Evolutionary conservation across 495 filamentous ascomycete species (phyloP).

Genomic region (Neurospora sp.): DNA sequence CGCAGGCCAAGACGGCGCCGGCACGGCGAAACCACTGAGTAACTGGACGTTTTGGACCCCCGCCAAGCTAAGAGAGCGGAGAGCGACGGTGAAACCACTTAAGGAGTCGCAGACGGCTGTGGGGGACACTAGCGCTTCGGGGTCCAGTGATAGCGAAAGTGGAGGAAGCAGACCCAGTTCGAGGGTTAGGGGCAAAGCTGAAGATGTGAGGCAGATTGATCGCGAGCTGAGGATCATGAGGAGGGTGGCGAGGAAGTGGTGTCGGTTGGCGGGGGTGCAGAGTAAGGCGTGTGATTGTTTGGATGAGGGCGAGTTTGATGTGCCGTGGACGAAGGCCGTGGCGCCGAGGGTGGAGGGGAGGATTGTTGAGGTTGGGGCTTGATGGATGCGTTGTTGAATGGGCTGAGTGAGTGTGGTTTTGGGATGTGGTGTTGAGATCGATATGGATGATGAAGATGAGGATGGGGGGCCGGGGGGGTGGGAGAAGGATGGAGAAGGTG

Average conservation of each 20-base stretch:
- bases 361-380: slow-evolving; percentile 35
- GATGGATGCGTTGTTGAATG: background rate
- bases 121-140: slow-evolving; percentile 22
- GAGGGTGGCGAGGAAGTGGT: slow-evolving; percentile 63
- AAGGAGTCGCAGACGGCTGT: slow-evolving; percentile 21
- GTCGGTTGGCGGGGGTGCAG: slow-evolving; percentile 52
- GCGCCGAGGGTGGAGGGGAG: slow-evolving; percentile 68
- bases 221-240: slow-evolving; percentile 41
- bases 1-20: background rate
- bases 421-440: background rate
- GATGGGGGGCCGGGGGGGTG: background rate
- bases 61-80: slow-evolving; percentile 32
- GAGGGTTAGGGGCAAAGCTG: slow-evolving; percentile 1
- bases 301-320: slow-evolving; percentile 48
- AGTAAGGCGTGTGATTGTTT: slow-evolving; percentile 33
- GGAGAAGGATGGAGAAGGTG: background rate
- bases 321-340: slow-evolving; percentile 71
- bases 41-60: slow-evolving; percentile 34
- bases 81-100: slow-evolving; percentile 15
- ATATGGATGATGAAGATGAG: background rate
- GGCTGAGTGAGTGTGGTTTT: too few species aligned
- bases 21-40: background rate
- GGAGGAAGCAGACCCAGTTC: background rate
- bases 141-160: background rate
- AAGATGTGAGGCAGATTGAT: slow-evolving; percentile 23